phyloP scores from a whole-genome alignment of 805 yeast genomes.

The Wickerhamiella azyma region DNA sequence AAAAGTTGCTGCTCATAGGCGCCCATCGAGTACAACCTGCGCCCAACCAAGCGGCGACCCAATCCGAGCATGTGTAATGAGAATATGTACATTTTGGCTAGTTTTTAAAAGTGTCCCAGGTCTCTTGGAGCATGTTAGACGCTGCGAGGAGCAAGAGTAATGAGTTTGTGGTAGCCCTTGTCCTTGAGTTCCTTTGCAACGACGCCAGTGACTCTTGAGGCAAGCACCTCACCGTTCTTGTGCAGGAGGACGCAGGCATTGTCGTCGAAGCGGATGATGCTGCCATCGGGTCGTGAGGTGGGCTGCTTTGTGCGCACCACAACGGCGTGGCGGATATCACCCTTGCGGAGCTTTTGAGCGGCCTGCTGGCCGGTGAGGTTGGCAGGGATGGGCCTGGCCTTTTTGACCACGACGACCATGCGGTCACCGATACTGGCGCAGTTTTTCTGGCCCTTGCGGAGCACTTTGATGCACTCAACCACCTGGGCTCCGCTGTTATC shows the following conservation, averaged over 20 bases:
- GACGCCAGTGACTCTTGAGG: conserved; percentile 80
- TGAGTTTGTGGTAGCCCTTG: conserved; percentile 70
- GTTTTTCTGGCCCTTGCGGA: conserved; percentile 74
- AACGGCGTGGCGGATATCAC: conserved; percentile 91
- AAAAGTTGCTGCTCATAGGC: conserved; percentile 54
- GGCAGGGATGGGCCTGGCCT: conserved; percentile 65
- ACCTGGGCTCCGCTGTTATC: conserved; percentile 93
- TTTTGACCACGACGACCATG: conserved; percentile 86
- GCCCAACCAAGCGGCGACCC: too few relatives aligned
- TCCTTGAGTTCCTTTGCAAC: conserved; percentile 85
- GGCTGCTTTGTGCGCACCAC: conserved; percentile 84
- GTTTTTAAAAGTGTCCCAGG: not conserved
- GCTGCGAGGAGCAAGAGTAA: conserved; percentile 81
- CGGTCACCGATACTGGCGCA: conserved; percentile 82
- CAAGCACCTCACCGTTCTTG: conserved; percentile 86
- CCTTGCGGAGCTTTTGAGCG: conserved; percentile 68
- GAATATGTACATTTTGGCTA: not conserved
- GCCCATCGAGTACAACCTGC: conserved; percentile 26
- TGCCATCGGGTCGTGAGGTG: conserved; percentile 71
- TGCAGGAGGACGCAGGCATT: conserved; percentile 93
- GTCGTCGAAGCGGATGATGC: conserved; percentile 78
- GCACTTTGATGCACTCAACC: conserved; percentile 90
- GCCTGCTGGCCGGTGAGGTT: conserved; percentile 62
- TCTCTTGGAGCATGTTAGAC: too few relatives aligned
- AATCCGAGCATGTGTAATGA: not conserved